Base-by-base conservation (phyloP, 345 rosid species). In the Salix viminalis region DNA sequence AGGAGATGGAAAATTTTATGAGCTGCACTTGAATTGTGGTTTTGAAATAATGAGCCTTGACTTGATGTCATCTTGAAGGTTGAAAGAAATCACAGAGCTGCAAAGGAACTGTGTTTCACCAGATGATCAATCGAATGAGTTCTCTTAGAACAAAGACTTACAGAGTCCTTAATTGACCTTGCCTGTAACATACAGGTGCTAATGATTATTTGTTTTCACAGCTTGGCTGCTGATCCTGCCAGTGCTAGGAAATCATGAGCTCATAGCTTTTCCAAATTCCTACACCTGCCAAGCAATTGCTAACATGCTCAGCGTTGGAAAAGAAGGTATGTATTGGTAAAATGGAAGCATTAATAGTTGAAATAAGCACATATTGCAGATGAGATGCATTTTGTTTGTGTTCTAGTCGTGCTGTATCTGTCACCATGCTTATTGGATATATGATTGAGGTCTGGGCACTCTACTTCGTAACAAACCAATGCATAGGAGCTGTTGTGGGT, bases 1-100 rank as follows among this genome's bases (percentile, higher is more conserved):
- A 32, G 70, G 28, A 65, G 52, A 34, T 39, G 42, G 69, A 68
- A 75, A 65, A 73, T 52, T 68, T 69, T 58, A 21, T 26, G 52
- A 58, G 39, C 36, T 3, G 52, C 60, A 46, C 50, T 48, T 67
- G 34, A 39, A 54, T 65, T 54, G 62, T 56, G 67, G 72, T n/a
- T 72, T 48, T 61, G 42, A 52, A 2, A 46, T 24, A 58, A 52
- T 19, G 41, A 18, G 26, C 32, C 23, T 23, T 56, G 2, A 46
- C 52, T 15, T 46, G 52, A 46, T 15, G 18, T 12, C 14, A 14
- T 46, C 18, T 46, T 15, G 66, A 62, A 62, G 66, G 32, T 62
- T 24, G 30, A 12, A 24, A n/a, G 66, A 62, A 62, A 62, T 24
- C 15, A 62, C 24, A 10, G 32, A 62, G 30, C 36, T 21, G 30